Percentiles rank a stretch among this genome's conserved stretches.
These are phyloP conservation scores for Epichloe glyceriae DNA, from an alignment of 2,329 filamentous ascomycete species.

Conservation along the genomic window DNA sequence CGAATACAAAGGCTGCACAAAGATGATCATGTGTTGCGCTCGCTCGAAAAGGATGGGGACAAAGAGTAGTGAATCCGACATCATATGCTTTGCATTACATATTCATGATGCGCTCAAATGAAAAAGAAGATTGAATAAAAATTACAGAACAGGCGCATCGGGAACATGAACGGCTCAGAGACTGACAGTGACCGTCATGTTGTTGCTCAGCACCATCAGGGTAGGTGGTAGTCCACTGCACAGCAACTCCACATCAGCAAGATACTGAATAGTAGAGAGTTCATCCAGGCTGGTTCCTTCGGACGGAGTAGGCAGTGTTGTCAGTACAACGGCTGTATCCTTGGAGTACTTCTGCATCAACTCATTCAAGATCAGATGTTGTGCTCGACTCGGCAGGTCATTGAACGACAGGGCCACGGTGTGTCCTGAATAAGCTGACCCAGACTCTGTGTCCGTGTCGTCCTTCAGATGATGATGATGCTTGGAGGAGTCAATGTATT, in stretches of 20 bases:
- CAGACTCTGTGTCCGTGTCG: constrained; percentile 16
- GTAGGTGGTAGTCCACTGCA: constrained; percentile 65
- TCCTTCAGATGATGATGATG: constrained; percentile 1
- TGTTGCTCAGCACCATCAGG: constrained; percentile 73
- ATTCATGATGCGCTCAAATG: no score
- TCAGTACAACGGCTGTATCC: constrained; percentile 68
- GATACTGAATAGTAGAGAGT: constrained; percentile 56
- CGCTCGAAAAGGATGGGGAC: not conserved
- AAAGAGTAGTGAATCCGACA: not conserved
- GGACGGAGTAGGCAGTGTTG: constrained; percentile 67
- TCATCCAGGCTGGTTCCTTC: constrained; percentile 65
- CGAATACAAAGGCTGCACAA: not conserved
- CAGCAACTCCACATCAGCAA: constrained; percentile 66
- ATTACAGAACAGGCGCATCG: not conserved
- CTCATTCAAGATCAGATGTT: constrained; percentile 79
- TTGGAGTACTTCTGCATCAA: constrained; percentile 56
- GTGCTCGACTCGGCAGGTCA: constrained; percentile 69
- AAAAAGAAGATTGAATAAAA: not conserved
- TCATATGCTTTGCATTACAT: not conserved
- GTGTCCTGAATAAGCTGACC: constrained; percentile 42
- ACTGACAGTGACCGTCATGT: constrained; percentile 77
- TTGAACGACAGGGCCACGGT: constrained; percentile 69
- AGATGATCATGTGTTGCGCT: not conserved
- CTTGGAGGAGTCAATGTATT: constrained; percentile 17
- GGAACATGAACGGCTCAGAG: constrained; percentile 28